These are phyloP conservation scores for Thielaviopsis euricoi DNA, from an alignment of 2,329 filamentous ascomycete species.

Conservation along the genomic window DNA sequence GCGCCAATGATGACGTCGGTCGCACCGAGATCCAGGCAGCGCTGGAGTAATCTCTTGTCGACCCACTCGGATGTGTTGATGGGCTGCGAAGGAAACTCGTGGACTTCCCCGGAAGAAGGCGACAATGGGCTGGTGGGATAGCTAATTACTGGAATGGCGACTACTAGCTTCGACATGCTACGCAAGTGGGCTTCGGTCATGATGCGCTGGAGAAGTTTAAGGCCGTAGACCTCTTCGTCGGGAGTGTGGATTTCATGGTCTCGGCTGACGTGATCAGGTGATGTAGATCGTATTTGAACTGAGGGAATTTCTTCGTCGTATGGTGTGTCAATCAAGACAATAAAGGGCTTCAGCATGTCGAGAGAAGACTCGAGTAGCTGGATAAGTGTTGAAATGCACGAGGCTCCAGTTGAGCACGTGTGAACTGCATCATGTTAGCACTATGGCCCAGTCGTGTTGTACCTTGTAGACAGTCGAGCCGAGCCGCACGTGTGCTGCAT, in stretches of 20 bases:
- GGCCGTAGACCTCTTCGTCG: constrained; percentile 36
- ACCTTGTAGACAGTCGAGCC: too few species aligned
- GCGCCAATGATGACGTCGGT: constrained; percentile 74
- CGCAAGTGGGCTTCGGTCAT: constrained; percentile 40
- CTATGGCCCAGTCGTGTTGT: too few species aligned
- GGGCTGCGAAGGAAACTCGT: constrained; percentile 14
- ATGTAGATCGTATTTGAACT: constrained; percentile 20
- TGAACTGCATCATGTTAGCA: constrained; percentile 25
- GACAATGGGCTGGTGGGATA: constrained; percentile 19
- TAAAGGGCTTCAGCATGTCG: constrained; percentile 36
- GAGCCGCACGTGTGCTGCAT: too few species aligned
- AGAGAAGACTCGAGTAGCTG: constrained; percentile 35
- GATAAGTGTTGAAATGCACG: constrained; percentile 36
- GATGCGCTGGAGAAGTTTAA: constrained; percentile 37
- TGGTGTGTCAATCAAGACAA: constrained; percentile 41
- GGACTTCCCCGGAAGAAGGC: constrained; percentile 18
- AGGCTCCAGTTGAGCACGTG: constrained; percentile 34
- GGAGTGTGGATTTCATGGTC: constrained; percentile 25
- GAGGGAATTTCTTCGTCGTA: constrained; percentile 30
- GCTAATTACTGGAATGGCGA: constrained; percentile 38
- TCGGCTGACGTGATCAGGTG: constrained; percentile 24
- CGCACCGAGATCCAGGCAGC: constrained; percentile 72
- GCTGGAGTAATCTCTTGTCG: constrained; percentile 36
- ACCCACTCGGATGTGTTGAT: constrained; percentile 20
- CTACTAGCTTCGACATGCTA: constrained; percentile 37